Conservation (phyloP, 225 moss, liverwort and hornwort genomes). For the Physcomitrellopsis africana region DNA sequence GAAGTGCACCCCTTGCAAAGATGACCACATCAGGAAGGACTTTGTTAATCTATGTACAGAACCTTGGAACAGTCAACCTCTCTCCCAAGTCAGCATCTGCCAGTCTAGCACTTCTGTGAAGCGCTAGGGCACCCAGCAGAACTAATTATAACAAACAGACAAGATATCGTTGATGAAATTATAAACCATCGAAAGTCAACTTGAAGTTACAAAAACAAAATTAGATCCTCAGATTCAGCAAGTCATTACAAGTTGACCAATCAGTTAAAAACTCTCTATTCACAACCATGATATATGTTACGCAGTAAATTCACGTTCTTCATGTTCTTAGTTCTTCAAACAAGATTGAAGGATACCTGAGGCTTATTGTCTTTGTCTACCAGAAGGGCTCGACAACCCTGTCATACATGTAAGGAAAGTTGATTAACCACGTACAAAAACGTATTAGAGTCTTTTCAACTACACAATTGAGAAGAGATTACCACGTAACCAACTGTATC, state of each 20-base stretch:
- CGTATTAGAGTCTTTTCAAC: neutral
- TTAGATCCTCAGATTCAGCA: neutral
- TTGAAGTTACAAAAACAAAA: neutral
- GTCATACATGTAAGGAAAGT: slow-evolving; percentile 35
- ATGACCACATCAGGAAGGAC: slow-evolving; percentile 33
- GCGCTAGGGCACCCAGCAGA: slow-evolving; percentile 28
- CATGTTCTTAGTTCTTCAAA: slow-evolving; percentile 9
- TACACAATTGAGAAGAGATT: neutral
- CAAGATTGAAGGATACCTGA: slow-evolving; percentile 48
- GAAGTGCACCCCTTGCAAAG: slow-evolving; percentile 30
- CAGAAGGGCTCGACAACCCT: slow-evolving; percentile 90
- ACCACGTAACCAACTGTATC: neutral
- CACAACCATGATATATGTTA: neutral
- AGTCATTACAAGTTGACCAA: neutral
- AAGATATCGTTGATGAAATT: neutral
- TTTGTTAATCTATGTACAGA: slow-evolving; percentile 36
- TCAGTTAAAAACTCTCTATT: neutral
- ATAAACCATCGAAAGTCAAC: neutral
- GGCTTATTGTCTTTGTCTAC: slow-evolving; percentile 92
- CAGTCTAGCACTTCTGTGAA: slow-evolving; percentile 23
- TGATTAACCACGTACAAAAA: slow-evolving; percentile 13
- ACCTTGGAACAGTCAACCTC: too few species aligned
- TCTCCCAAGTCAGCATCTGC: slow-evolving; percentile 25
- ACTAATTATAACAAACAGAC: slow-evolving; percentile 30
- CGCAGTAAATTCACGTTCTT: neutral